Conservation (phyloP, 352 stramenopile genomes). For the Phytopythium litorale region DNA sequence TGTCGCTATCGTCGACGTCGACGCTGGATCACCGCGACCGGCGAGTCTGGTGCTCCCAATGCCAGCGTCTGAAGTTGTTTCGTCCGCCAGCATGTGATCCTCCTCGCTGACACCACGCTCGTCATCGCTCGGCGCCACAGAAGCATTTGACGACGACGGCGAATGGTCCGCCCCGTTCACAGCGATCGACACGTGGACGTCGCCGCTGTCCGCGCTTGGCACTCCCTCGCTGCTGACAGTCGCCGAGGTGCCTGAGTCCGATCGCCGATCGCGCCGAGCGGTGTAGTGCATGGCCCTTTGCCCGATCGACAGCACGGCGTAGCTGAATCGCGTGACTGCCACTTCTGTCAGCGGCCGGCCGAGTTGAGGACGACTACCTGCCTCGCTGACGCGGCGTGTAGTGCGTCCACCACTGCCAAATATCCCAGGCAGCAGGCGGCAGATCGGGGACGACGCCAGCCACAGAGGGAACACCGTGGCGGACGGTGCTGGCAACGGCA, state of each 20-base stretch:
- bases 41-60: neutral
- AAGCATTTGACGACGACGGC: slow-evolving; percentile 3
- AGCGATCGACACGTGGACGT: slow-evolving; percentile 23
- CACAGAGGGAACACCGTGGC: slow-evolving; percentile 8
- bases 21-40: neutral
- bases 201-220: neutral
- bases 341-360: slow-evolving; percentile 62
- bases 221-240: neutral
- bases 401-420: slow-evolving; percentile 7
- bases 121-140: slow-evolving; percentile 9
- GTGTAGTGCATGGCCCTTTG: slow-evolving; percentile 54
- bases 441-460: slow-evolving; percentile 3
- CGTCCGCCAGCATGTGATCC: slow-evolving; percentile 21
- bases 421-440: slow-evolving; percentile 2
- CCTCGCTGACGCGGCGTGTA: slow-evolving; percentile 47
- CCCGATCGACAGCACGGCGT: slow-evolving; percentile 59
- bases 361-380: slow-evolving; percentile 39
- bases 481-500: neutral
- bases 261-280: slow-evolving; percentile 18
- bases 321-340: slow-evolving; percentile 57
- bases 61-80: neutral
- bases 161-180: slow-evolving; percentile 10
- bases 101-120: slow-evolving; percentile 10
- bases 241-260: neutral
- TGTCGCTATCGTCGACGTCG: slow-evolving; percentile 8